These are phyloP conservation scores for Microsporum audouinii DNA, from an alignment of 2,329 filamentous ascomycete species.

Conservation along the genomic window DNA sequence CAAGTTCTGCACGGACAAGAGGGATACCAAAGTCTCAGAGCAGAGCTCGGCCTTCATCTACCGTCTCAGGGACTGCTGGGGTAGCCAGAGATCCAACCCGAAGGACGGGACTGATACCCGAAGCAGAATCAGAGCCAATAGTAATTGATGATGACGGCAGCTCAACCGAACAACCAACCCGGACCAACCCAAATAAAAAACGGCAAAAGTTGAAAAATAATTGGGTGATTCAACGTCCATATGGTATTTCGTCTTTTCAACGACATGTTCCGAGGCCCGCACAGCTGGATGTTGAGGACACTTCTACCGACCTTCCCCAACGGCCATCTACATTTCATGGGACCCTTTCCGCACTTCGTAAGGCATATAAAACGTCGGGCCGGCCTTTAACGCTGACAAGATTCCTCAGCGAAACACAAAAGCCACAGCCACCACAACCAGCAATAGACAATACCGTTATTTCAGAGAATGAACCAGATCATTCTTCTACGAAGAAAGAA, in stretches of 20 bases:
- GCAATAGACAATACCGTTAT: neutral
- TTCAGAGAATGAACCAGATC: neutral
- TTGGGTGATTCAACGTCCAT: conserved; percentile 26
- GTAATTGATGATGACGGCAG: neutral
- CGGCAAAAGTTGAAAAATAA: neutral
- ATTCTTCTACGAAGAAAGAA: neutral
- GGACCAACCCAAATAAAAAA: neutral
- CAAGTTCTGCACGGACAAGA: neutral
- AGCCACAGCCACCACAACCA: neutral
- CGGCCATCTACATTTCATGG: conserved; percentile 22
- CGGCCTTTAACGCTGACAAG: conserved; percentile 24
- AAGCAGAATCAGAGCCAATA: neutral
- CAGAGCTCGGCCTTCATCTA: neutral
- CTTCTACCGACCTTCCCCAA: conserved; percentile 9
- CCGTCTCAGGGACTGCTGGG: neutral
- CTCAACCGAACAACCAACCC: neutral
- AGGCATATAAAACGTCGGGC: conserved; percentile 19
- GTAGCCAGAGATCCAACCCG: neutral
- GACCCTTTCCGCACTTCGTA: conserved; percentile 25
- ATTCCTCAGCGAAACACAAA: conserved; percentile 20
- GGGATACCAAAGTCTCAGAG: neutral
- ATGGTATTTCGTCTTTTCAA: conserved; percentile 28
- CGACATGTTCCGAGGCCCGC: conserved; percentile 27
- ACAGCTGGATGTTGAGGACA: conserved; percentile 21
- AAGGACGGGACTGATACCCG: neutral